These are phyloP conservation scores for Vigna reflexopilosa DNA, from an alignment of 306 rosid species.

Conservation along the genomic window DNA sequence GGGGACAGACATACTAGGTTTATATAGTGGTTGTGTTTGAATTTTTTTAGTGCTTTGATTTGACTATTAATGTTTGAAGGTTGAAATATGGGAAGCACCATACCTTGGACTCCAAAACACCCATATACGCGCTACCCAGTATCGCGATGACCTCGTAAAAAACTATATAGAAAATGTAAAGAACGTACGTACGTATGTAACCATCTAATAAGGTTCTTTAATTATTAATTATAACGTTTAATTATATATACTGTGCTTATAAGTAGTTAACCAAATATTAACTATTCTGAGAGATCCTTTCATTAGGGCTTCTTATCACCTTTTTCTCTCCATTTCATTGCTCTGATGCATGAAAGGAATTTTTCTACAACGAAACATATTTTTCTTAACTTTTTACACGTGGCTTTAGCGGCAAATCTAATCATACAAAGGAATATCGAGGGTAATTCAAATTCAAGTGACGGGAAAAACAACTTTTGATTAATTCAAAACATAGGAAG, in stretches of 20 bases:
- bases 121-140: constrained; percentile 11
- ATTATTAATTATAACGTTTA: neutral
- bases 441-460: constrained; percentile 10
- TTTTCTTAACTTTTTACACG: too few relatives aligned
- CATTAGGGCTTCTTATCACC: too few relatives aligned
- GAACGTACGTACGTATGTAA: neutral
- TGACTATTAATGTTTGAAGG: constrained; percentile 26
- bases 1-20: neutral
- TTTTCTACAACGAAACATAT: neutral
- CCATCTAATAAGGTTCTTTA: neutral
- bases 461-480: constrained; percentile 4
- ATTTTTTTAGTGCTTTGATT: neutral
- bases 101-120: constrained; percentile 32
- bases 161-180: neutral
- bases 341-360: neutral
- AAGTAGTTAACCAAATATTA: too few relatives aligned
- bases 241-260: too few relatives aligned
- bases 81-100: neutral
- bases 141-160: constrained; percentile 16
- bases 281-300: too few relatives aligned
- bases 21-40: constrained; percentile 16
- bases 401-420: neutral
- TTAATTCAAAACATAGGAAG: constrained; percentile 14
- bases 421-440: neutral
- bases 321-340: neutral